phyloP scores from a whole-genome alignment of 805 yeast genomes.

The Ogataea henricii region DNA sequence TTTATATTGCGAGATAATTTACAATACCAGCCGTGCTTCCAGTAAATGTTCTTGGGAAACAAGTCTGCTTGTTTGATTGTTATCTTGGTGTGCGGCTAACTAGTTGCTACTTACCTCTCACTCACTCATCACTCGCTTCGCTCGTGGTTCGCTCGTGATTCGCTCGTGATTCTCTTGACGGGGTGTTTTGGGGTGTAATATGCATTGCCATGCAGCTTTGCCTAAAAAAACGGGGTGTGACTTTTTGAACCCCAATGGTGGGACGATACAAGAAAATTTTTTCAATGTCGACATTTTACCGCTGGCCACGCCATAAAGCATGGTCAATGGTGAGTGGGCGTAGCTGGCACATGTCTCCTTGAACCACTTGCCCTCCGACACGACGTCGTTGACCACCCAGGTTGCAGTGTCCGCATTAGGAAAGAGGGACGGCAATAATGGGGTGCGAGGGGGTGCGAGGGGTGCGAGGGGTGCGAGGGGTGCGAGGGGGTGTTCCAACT shows the following conservation, averaged over 20 bases:
- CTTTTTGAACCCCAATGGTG: not conserved
- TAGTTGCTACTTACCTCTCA: not conserved
- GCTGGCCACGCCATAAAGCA: not conserved
- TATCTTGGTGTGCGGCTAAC: not conserved
- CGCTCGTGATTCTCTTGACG: not conserved
- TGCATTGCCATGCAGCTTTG: not conserved
- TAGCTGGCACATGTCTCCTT: not conserved
- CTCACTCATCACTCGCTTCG: not conserved
- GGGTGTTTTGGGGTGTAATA: too few relatives aligned
- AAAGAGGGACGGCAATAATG: conserved; percentile 2
- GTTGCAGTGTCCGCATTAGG: not conserved
- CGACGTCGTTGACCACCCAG: not conserved
- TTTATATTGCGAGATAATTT: not conserved
- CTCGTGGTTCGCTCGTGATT: not conserved
- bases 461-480: not conserved
- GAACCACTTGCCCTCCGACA: not conserved
- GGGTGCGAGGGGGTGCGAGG: not conserved
- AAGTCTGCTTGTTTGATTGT: not conserved
- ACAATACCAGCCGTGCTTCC: too few relatives aligned
- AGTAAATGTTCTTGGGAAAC: too few relatives aligned
- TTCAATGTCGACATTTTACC: not conserved
- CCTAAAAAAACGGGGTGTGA: not conserved
- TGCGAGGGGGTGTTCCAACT: not conserved
- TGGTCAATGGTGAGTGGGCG: too few relatives aligned
- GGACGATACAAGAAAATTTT: not conserved